A percentile compares a stretch with the other conserved stretches of the same genome.
Conservation (phyloP, 108 stramenopile species). For the Fistulifera pelliculosa region DNA sequence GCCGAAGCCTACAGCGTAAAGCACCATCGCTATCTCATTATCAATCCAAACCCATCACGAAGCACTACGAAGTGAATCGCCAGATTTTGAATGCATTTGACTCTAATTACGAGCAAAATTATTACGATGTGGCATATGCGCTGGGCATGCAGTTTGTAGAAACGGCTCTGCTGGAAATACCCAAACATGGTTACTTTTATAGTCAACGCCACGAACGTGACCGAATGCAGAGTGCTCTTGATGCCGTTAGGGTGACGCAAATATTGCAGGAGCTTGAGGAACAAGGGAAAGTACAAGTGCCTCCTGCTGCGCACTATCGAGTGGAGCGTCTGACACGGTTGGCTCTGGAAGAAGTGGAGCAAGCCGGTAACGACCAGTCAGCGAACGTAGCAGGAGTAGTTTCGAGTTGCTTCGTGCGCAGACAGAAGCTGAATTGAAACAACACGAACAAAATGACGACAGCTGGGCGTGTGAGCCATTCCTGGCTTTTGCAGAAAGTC, state of each 20-base stretch:
- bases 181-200: slow-evolving; percentile 49
- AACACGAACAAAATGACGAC: neutral
- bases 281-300: slow-evolving; percentile 9
- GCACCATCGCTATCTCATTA: slow-evolving; percentile 11
- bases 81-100: slow-evolving; percentile 33
- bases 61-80: slow-evolving; percentile 32
- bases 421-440: slow-evolving; percentile 15
- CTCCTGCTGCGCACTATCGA: neutral
- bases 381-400: neutral
- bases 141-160: slow-evolving; percentile 51
- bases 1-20: no score
- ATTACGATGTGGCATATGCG: slow-evolving; percentile 31
- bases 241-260: slow-evolving; percentile 38
- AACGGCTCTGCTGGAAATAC: slow-evolving; percentile 52
- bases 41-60: slow-evolving; percentile 31
- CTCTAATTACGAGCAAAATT: slow-evolving; percentile 7
- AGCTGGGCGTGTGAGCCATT: neutral
- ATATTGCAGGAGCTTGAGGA: slow-evolving; percentile 31
- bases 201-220: slow-evolving; percentile 14
- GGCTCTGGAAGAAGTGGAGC: slow-evolving; percentile 23
- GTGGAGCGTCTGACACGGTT: slow-evolving; percentile 16
- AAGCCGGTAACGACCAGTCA: slow-evolving; percentile 8
- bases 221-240: slow-evolving; percentile 17
- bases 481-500: no score
- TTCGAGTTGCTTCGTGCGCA: slow-evolving; percentile 16